Percentiles rank a stretch among this genome's conserved stretches.
phyloP scores from a whole-genome alignment of 352 stramenopile species.

The Phytophthora constricta region DNA sequence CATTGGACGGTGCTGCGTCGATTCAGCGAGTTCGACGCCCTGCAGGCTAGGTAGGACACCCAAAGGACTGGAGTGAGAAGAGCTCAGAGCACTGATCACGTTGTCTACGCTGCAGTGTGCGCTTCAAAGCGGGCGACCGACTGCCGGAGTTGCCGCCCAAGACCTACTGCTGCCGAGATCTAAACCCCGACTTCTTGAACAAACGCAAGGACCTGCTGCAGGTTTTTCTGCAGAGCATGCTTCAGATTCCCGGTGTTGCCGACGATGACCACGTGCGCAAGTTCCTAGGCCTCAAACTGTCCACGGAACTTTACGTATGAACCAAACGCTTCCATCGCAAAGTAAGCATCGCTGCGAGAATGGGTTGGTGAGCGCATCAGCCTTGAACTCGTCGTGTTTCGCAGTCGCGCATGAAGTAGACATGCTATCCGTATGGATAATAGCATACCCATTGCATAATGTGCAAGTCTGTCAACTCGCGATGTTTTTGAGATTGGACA shows the following conservation, averaged over 20 bases:
- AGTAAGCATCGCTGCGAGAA: no score
- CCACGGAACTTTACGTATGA: conserved; percentile 70
- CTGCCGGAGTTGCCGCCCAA: conserved; percentile 67
- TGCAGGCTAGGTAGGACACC: conserved; percentile 52
- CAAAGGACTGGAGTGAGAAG: neutral
- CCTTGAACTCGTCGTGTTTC: no score
- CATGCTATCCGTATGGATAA: no score
- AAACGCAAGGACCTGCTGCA: conserved; percentile 60
- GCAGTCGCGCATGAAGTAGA: no score
- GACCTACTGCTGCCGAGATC: conserved; percentile 73
- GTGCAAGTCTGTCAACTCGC: no score
- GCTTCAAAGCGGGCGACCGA: conserved; percentile 49
- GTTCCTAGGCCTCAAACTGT: conserved; percentile 71
- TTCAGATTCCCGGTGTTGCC: conserved; percentile 67
- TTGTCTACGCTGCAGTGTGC: conserved; percentile 41
- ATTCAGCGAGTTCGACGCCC: conserved; percentile 75
- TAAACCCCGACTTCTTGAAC: conserved; percentile 74
- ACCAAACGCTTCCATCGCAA: no score
- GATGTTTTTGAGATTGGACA: no score
- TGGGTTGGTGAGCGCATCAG: no score
- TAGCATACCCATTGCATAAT: no score
- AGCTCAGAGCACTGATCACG: conserved; percentile 10
- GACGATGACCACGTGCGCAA: conserved; percentile 60
- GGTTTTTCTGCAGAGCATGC: conserved; percentile 63
- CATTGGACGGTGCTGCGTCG: conserved; percentile 73